Percentiles rank a stretch among this genome's conserved stretches.
phyloP scores from a whole-genome alignment of 139 green algal genomes.

The Micromonas commoda region DNA sequence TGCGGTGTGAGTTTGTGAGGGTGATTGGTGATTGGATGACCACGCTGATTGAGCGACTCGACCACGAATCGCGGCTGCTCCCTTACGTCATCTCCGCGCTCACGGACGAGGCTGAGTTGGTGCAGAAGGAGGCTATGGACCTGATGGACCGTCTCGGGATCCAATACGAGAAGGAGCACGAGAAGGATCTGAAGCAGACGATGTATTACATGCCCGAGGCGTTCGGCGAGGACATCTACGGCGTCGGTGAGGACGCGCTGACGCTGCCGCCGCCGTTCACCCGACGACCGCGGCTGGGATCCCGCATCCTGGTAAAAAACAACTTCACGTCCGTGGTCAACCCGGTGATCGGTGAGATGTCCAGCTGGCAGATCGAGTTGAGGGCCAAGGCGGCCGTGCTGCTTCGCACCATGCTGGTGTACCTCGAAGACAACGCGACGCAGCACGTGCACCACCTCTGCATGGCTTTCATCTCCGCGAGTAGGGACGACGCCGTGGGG shows the following conservation, averaged over 20 bases:
- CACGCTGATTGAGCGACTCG: slow-evolving; percentile 48
- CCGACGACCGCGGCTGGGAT: not conserved
- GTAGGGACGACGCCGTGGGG: not conserved
- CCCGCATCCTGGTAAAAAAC: slow-evolving; percentile 9
- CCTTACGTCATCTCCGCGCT: slow-evolving; percentile 57
- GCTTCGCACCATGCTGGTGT: not conserved
- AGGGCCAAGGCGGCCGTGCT: not conserved
- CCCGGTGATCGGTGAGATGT: slow-evolving; percentile 14
- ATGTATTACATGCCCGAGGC: slow-evolving; percentile 9
- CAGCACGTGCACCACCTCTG: not conserved
- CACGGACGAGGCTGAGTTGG: slow-evolving; percentile 43
- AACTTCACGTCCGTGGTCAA: slow-evolving; percentile 13
- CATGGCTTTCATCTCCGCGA: not conserved
- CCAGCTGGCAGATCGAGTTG: not conserved
- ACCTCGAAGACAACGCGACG: not conserved
- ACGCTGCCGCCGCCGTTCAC: slow-evolving; percentile 3
- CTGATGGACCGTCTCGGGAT: not conserved
- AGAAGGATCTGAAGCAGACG: slow-evolving; percentile 3
- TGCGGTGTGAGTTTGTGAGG: slow-evolving; percentile 54
- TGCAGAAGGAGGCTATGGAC: slow-evolving; percentile 25
- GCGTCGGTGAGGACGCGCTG: not conserved
- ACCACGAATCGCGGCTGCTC: slow-evolving; percentile 63
- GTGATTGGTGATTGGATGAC: slow-evolving; percentile 57
- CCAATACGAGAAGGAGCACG: not conserved
- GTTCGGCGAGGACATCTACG: not conserved